Evolutionary conservation across 140 eudicot species (phyloP).

Genomic region (Anethum foeniculum): DNA sequence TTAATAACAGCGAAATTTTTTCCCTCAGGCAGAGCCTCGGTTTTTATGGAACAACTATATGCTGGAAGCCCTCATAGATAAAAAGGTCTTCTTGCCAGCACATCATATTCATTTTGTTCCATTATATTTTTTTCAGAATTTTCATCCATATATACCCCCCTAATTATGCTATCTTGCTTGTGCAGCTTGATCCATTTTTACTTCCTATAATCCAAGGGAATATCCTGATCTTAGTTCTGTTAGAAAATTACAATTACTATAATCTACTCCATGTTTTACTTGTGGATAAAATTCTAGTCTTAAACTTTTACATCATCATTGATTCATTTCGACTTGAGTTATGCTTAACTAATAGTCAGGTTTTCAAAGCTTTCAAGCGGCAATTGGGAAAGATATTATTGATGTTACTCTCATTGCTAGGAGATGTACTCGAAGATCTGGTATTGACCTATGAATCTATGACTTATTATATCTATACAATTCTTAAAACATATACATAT

Average conservation of each 20-base stretch:
- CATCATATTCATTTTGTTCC: neutral
- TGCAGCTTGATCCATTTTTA: slow-evolving; percentile 95
- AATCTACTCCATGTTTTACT: neutral
- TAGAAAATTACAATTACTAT: neutral
- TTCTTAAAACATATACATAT: neutral
- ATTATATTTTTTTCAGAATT: neutral
- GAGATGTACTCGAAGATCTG: slow-evolving; percentile 87
- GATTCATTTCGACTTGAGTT: slow-evolving; percentile 15
- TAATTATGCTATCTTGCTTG: slow-evolving; percentile 6
- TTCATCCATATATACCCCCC: neutral
- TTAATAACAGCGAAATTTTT: neutral
- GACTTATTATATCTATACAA: neutral
- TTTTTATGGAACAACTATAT: slow-evolving; percentile 91
- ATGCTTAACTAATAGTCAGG: slow-evolving; percentile 52
- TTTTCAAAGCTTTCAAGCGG: slow-evolving; percentile 73
- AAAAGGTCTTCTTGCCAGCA: slow-evolving; percentile 46
- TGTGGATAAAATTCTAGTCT: neutral
- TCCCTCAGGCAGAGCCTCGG: slow-evolving; percentile 84
- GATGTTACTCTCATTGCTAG: slow-evolving; percentile 89
- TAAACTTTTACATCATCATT: neutral
- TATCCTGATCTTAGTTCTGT: slow-evolving; percentile 47
- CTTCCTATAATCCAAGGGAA: slow-evolving; percentile 97
- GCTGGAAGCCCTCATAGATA: slow-evolving; percentile 84
- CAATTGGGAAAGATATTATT: slow-evolving; percentile 64
- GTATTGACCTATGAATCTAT: slow-evolving; percentile 20